Base-by-base conservation (phyloP, 129 eudicot genomes). In the Solidago caesia region DNA sequence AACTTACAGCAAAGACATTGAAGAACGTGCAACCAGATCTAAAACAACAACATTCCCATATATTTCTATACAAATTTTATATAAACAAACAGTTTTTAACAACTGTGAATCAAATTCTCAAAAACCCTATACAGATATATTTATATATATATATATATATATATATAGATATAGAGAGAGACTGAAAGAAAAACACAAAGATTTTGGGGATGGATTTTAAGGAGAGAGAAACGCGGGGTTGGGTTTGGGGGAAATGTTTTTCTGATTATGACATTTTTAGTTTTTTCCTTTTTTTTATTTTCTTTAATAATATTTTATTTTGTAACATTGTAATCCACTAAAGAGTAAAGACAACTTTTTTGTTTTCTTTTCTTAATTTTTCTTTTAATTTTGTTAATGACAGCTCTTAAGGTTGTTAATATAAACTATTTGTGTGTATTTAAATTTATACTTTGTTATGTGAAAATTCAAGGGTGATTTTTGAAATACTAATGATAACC, bases 1-100 rank as follows among this genome's bases (percentile, higher is more conserved):
- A 44, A 79, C 89, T 82, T 83, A 88, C 93, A 83, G 73, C 44
- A 78, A 49, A 78, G 72, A 73, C 84, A 82, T 82, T 76, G 83
- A 82, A 59, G 67, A 74, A 48, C 39, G 53, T 59, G 44, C 63
- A 71, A 64, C 51, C 72, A 85, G 86, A 84, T 79, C 83, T 64
- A 76, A 26, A 56, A 56, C 21, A 71, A 7, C 72, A 27, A 52
- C 67, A 78, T 71, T 78, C 39, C 39, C 39, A 29, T 29, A 29
- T 29, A 29, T 14, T 76, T 59, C 3, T 67, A 68, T 8, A 39
- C 41, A 76, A 52, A 76, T 14, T 44, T 66, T 39, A 43, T 29
- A 29, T 29, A n/a, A 8, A 67, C 21, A 1, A 56, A n/a, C 9
- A n/a, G 61, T 15, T 53, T 53, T 56, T 16, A 56, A 15, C 13